Conservation (phyloP, 108 stramenopile genomes). For the Conticribra guillardii region DNA sequence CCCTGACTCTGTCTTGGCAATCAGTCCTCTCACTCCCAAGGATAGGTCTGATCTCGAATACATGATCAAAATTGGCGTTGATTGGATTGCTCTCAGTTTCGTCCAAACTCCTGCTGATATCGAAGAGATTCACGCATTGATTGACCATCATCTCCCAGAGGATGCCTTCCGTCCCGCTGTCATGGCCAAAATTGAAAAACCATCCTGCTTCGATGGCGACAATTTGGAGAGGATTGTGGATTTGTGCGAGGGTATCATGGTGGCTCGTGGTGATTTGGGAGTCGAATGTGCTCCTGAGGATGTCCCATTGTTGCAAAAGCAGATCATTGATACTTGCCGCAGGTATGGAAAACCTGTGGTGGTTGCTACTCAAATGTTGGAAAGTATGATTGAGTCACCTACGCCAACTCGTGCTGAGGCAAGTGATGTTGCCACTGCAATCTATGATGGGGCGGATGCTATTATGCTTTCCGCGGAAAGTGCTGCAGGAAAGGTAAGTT, state of each 20-base stretch:
- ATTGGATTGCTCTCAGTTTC: slow-evolving; percentile 84
- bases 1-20: slow-evolving; percentile 78
- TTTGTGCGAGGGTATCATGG: slow-evolving; percentile 78
- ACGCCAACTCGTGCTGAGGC: slow-evolving; percentile 89
- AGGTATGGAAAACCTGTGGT: slow-evolving; percentile 89
- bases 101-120: slow-evolving; percentile 81
- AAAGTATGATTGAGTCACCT: slow-evolving; percentile 81
- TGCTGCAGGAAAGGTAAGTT: slow-evolving; percentile 72
- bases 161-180: slow-evolving; percentile 55
- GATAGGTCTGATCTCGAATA: slow-evolving; percentile 85
- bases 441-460: slow-evolving; percentile 90
- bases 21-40: slow-evolving; percentile 85
- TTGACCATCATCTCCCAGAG: slow-evolving; percentile 52
- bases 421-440: slow-evolving; percentile 86
- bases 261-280: slow-evolving; percentile 92
- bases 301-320: slow-evolving; percentile 95
- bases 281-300: slow-evolving; percentile 95
- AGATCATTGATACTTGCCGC: slow-evolving; percentile 92
- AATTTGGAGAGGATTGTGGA: slow-evolving; percentile 77
- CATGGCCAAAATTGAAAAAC: slow-evolving; percentile 89
- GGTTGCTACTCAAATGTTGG: slow-evolving; percentile 89
- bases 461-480: slow-evolving; percentile 89
- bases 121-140: slow-evolving; percentile 57
- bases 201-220: slow-evolving; percentile 64
- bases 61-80: slow-evolving; percentile 70